These are phyloP conservation scores for Golubevia sp. DNA, from an alignment of 1,284 basidiomycete species.

Conservation along the genomic window DNA sequence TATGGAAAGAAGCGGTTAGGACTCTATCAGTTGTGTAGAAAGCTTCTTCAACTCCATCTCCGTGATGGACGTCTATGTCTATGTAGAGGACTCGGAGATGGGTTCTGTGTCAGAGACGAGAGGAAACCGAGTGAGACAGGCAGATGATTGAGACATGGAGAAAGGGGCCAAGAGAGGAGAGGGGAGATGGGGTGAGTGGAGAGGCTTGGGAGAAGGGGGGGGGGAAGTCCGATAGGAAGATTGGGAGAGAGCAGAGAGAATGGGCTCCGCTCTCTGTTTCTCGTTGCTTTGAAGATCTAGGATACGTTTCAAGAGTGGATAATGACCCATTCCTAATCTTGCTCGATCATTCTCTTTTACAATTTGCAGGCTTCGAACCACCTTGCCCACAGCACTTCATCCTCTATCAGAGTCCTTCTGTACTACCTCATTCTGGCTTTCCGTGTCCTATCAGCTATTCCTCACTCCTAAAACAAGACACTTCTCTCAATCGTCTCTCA, in stretches of 20 bases:
- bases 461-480: too few species aligned
- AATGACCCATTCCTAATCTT: too few species aligned
- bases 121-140: neutral
- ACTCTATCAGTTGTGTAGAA: conserved; percentile 97
- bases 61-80: conserved; percentile 97
- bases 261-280: too few species aligned
- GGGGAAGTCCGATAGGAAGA: neutral
- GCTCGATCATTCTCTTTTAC: too few species aligned
- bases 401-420: too few species aligned
- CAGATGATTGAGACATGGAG: neutral
- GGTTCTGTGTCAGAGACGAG: conserved; percentile 51
- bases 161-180: too few species aligned
- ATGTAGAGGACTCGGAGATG: conserved; percentile 90
- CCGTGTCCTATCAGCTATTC: too few species aligned
- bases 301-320: too few species aligned
- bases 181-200: neutral
- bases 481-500: neutral
- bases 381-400: too few species aligned
- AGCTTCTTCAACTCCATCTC: conserved; percentile 97
- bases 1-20: conserved; percentile 93
- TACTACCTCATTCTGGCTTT: too few species aligned
- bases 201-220: neutral
- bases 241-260: neutral
- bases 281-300: too few species aligned
- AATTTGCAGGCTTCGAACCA: too few species aligned